Conservation (phyloP, 192 early-diverging fungal genomes). For the Bifiguratus adelaidae region DNA sequence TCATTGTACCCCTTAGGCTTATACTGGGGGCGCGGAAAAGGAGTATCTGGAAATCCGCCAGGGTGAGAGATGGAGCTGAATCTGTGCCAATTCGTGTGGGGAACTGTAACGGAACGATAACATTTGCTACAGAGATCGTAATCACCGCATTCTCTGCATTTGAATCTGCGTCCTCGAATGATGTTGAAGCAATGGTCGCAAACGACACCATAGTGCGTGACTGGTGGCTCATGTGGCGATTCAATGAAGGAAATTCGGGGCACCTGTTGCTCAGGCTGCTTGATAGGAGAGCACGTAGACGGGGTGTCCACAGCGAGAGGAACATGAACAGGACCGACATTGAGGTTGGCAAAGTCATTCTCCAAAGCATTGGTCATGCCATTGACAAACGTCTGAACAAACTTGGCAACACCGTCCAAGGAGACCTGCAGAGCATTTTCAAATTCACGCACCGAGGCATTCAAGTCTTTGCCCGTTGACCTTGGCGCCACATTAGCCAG, state of each 20-base stretch:
- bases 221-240: not conserved
- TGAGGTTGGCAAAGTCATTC: not conserved
- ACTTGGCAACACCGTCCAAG: not conserved
- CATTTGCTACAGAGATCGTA: conserved; percentile 41
- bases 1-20: not conserved
- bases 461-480: not conserved
- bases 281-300: not conserved
- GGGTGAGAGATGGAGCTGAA: conserved; percentile 20
- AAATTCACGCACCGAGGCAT: not conserved
- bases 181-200: conserved; percentile 41
- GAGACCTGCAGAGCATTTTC: not conserved
- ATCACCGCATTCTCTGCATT: conserved; percentile 39
- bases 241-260: not conserved
- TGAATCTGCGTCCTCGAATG: conserved; percentile 17
- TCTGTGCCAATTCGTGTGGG: conserved; percentile 5
- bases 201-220: conserved; percentile 24
- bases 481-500: not conserved
- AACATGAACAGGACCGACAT: not conserved
- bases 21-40: not conserved
- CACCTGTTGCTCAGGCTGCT: not conserved
- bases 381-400: not conserved
- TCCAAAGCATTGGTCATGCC: not conserved
- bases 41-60: not conserved
- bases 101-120: conserved; percentile 10
- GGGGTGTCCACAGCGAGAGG: not conserved